Evolutionary conservation across 2,329 filamentous ascomycete genomes (phyloP), one percentile per base, ranked within the genome.

Genomic region (Pseudogymnoascus sp.): DNA sequence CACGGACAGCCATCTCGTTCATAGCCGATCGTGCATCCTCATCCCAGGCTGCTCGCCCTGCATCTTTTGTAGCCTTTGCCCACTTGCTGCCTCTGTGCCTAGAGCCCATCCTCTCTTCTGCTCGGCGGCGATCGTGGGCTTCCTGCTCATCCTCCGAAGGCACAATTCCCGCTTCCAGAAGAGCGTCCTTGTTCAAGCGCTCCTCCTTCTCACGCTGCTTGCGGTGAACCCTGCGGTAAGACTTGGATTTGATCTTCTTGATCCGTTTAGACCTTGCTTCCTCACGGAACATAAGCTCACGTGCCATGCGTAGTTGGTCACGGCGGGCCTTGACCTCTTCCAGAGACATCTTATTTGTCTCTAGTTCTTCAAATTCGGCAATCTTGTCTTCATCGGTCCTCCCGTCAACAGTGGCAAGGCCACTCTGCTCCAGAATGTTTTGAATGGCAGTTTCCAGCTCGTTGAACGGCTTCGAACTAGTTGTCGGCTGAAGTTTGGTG

Each of bases 211-310:
- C 83, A 12, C 84, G 79, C 71, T 89, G 89, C 71, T 88, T 96
- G 37, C 93, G 86, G 74, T 97, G 93, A 12, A 97, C 88, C 47
- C 92, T 87, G 61, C 93, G 89, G 72, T 96, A 99, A 0, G 91
- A 84, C 74, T 97, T 99, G 72, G 90, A 95, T 80, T 99, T 99
- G 77, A 99, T 99, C 79, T 97, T 97, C 77, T 97, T 96, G 75
- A 99, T 91, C 22, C 94, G 87, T 75, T 92, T 95, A 6, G 91
- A 84, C 61, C 91, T 88, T 43, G 91, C 87, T 70, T 95, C 88
- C 75, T 97, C 93, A 9, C 92, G 83, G 68, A 95, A 96, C 66
- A 93, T 82, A 6, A 96, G 76, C 69, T 97, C 93, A 66, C 94
- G 82, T 65, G 90, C 86, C 72, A 86, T 86, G 11, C 94, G 86